Percentiles rank a stretch among this genome's conserved stretches.
phyloP scores from a whole-genome alignment of 495 filamentous ascomycete species.

The Neurospora cerealis region DNA sequence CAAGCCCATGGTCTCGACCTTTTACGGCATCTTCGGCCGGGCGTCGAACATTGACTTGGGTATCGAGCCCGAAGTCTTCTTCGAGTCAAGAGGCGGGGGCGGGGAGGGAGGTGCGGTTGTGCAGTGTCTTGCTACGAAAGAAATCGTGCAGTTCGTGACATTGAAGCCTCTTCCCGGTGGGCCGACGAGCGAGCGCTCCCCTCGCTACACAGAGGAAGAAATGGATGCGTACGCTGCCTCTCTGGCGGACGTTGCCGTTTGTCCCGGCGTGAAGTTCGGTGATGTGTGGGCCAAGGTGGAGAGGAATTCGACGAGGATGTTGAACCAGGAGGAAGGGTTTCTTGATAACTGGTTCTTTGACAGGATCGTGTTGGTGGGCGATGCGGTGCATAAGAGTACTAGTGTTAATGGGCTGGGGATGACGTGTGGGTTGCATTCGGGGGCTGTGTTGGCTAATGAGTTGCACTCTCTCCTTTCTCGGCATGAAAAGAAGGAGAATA shows the following conservation, averaged over 20 bases:
- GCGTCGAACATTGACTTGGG: background rate
- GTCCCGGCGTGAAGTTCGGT: background rate
- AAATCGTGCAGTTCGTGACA: background rate
- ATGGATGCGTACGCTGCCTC: background rate
- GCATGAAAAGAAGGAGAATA: background rate
- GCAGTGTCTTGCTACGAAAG: background rate
- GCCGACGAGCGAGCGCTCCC: background rate
- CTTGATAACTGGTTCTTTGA: constrained; percentile 29
- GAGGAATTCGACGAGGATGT: constrained; percentile 4
- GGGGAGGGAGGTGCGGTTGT: background rate
- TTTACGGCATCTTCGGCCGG: background rate
- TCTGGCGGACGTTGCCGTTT: background rate
- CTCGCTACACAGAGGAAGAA: background rate
- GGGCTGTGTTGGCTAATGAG: background rate
- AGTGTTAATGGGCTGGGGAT: background rate
- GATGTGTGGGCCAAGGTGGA: background rate
- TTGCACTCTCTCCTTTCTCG: background rate
- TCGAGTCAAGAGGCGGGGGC: background rate
- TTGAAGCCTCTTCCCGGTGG: background rate
- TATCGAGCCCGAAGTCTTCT: background rate
- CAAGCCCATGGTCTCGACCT: background rate
- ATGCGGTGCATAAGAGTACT: constrained; percentile 30
- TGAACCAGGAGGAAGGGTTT: constrained; percentile 30
- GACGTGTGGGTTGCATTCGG: background rate
- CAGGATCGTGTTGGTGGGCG: constrained; percentile 33